Percentiles rank a stretch among this genome's conserved stretches.
phyloP scores from a whole-genome alignment of 106 monocot species.

The Allium cepa region DNA sequence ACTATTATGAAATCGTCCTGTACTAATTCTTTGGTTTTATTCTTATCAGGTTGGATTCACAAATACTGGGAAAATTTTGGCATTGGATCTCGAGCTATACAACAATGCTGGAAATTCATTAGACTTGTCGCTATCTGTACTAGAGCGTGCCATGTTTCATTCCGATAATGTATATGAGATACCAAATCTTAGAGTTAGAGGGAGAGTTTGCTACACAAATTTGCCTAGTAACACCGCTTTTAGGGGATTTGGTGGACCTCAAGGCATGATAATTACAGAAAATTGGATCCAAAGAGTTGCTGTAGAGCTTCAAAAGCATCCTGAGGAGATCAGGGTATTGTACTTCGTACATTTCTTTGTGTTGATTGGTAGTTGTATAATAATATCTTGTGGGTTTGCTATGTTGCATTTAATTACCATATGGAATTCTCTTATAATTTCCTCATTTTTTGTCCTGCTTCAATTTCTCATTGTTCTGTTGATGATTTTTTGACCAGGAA shows the following conservation, averaged over 20 bases:
- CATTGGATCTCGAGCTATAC: slow-evolving; percentile 82
- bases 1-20: too few relatives aligned
- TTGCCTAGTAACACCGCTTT: slow-evolving; percentile 97
- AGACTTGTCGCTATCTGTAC: slow-evolving; percentile 68
- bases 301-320: slow-evolving; percentile 64
- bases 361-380: too few relatives aligned
- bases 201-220: slow-evolving; percentile 85
- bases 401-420: too few relatives aligned
- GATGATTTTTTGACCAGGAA: slow-evolving; percentile 34
- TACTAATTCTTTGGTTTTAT: too few relatives aligned
- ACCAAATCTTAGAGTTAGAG: slow-evolving; percentile 68
- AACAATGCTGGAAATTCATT: slow-evolving; percentile 92
- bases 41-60: slow-evolving; percentile 73
- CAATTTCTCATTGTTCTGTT: background rate
- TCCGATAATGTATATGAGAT: slow-evolving; percentile 90
- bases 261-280: slow-evolving; percentile 89
- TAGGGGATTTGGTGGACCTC: slow-evolving; percentile 96
- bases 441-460: background rate
- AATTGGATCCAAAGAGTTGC: slow-evolving; percentile 90
- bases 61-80: slow-evolving; percentile 74
- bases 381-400: too few relatives aligned
- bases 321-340: slow-evolving; percentile 84
- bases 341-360: background rate
- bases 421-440: too few relatives aligned
- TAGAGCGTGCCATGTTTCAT: slow-evolving; percentile 90